phyloP scores from a whole-genome alignment of 306 rosid species.

The Cucumis hystrix region DNA sequence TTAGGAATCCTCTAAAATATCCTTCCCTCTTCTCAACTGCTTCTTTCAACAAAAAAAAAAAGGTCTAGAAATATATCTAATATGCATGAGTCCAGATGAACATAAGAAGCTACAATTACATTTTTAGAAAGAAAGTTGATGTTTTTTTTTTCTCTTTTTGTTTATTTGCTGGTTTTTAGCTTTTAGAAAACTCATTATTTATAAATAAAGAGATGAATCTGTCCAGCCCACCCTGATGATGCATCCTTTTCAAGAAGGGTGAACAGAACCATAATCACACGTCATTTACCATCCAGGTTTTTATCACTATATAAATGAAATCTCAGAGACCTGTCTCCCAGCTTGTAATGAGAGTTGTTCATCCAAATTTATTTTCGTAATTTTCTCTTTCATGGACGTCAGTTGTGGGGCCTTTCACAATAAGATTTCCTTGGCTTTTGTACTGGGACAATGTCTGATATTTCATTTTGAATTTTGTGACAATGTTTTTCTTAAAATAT shows the following conservation, averaged over 20 bases:
- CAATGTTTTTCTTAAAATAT: not conserved
- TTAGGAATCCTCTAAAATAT: not conserved
- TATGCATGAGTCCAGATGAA: not conserved
- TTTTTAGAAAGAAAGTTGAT: not conserved
- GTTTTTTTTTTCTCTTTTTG: not conserved
- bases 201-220: not conserved
- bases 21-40: not conserved
- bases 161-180: not conserved
- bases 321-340: not conserved
- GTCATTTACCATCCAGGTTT: not conserved
- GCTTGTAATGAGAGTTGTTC: not conserved
- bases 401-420: not conserved
- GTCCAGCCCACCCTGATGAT: not conserved
- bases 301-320: not conserved
- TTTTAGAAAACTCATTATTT: not conserved
- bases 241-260: not conserved
- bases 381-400: not conserved
- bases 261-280: not conserved
- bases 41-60: not conserved
- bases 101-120: not conserved
- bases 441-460: not conserved
- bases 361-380: not conserved
- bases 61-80: not conserved
- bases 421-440: not conserved
- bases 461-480: not conserved